phyloP scores from a whole-genome alignment of 2,329 filamentous ascomycete species.

The Penicillium sp. region DNA sequence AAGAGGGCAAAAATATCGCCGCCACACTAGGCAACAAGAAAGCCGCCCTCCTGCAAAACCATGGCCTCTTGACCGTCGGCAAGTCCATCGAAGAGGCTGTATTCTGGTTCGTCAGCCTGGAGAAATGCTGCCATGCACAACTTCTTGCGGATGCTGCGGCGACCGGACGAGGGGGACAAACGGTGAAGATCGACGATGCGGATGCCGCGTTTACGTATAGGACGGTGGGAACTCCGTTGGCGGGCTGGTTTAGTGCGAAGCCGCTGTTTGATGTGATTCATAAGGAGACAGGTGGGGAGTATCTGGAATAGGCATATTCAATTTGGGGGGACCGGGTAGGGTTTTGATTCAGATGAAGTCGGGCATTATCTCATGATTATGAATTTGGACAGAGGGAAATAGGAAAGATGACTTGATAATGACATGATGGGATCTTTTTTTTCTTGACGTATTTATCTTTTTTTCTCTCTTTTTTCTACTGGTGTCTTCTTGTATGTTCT shows the following conservation, averaged over 20 bases:
- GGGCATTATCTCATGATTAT: too few species aligned
- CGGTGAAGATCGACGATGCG: conserved; percentile 61
- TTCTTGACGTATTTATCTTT: too few species aligned
- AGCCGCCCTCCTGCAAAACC: conserved; percentile 50
- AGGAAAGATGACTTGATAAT: too few species aligned
- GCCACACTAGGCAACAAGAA: conserved; percentile 45
- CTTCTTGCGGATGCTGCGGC: conserved; percentile 49
- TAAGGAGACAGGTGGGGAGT: conserved; percentile 53
- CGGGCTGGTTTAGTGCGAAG: conserved; percentile 66
- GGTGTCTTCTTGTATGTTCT: too few species aligned
- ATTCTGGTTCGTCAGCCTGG: conserved; percentile 50
- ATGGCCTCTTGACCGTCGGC: conserved; percentile 49
- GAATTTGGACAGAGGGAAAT: too few species aligned
- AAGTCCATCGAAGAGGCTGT: conserved; percentile 46
- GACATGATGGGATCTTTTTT: too few species aligned
- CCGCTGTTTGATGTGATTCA: conserved; percentile 66
- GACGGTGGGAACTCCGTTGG: conserved; percentile 54
- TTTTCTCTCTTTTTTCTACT: too few species aligned
- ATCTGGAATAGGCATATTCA: conserved; percentile 38
- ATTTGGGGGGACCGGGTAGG: too few species aligned
- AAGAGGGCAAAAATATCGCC: conserved; percentile 51
- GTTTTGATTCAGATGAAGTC: neutral
- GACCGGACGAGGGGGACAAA: conserved; percentile 54
- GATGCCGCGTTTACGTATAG: conserved; percentile 65
- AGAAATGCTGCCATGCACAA: conserved; percentile 51